Evolutionary conservation across 345 rosid species (phyloP).

Genomic region (Salix exigua): DNA sequence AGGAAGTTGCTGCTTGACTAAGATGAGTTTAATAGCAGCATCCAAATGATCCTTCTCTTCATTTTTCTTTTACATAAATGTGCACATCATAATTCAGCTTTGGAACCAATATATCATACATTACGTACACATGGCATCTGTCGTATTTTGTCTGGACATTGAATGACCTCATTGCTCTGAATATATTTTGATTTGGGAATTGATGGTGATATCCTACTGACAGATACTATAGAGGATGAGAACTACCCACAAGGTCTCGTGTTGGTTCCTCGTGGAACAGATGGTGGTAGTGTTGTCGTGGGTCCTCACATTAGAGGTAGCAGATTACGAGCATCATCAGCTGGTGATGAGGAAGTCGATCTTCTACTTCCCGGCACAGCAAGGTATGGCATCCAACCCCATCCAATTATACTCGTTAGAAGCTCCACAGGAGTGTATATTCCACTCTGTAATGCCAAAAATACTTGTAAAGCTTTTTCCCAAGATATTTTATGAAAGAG

Average conservation of each 20-base stretch:
- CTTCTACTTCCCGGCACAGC: constrained; percentile 99
- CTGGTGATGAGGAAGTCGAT: constrained; percentile 90
- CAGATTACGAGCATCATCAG: constrained; percentile 75
- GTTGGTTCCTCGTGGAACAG: constrained; percentile 81
- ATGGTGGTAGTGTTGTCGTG: constrained; percentile 57
- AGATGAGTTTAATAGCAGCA: not conserved
- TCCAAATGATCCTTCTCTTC: not conserved
- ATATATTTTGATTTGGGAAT: not conserved
- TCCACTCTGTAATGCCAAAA: too few species aligned
- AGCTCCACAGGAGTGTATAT: not conserved
- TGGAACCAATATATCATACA: not conserved
- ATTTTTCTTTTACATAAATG: not conserved
- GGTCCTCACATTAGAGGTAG: constrained; percentile 94
- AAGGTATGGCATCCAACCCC: constrained; percentile 47
- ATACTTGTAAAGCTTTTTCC: too few species aligned
- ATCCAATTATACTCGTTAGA: not conserved
- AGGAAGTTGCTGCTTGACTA: too few species aligned
- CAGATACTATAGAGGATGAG: constrained; percentile 75
- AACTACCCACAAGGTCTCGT: constrained; percentile 88
- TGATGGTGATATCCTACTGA: constrained; percentile 18
- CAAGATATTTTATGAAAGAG: too few species aligned
- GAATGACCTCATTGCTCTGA: not conserved
- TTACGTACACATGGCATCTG: not conserved
- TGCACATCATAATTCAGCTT: not conserved
- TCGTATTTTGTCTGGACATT: not conserved